Percentiles rank a stretch among this genome's conserved stretches.
Evolutionary conservation across 768 basidiomycete species (phyloP).

Genomic region (Naematelia encephala): DNA sequence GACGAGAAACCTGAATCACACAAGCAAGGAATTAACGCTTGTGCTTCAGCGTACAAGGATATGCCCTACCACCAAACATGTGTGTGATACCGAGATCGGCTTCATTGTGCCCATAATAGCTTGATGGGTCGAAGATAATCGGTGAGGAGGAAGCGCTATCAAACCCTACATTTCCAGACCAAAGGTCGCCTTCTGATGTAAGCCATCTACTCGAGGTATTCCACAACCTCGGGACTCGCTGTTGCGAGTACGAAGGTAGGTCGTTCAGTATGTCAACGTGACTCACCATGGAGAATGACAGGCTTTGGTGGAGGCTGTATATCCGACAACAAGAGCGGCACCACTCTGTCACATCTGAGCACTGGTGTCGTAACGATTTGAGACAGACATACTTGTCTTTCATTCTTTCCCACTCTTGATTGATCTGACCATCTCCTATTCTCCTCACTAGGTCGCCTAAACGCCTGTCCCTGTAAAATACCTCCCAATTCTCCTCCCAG

Average conservation of each 20-base stretch:
- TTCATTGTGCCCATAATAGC: slow-evolving; percentile 45
- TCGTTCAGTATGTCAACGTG: no score
- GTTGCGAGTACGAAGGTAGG: no score
- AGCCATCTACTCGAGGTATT: not conserved
- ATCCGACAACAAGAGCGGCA: slow-evolving; percentile 30
- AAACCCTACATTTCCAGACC: slow-evolving; percentile 49
- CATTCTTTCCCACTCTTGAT: slow-evolving; percentile 27
- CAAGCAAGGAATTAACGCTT: not conserved
- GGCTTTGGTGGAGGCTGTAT: slow-evolving; percentile 34
- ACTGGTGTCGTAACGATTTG: no score
- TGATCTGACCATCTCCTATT: slow-evolving; percentile 32
- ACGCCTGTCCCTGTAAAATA: slow-evolving; percentile 40
- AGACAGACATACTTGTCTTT: slow-evolving; percentile 25
- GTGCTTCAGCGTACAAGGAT: not conserved
- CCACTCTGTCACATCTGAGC: slow-evolving; percentile 19
- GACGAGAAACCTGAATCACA: slow-evolving; percentile 34
- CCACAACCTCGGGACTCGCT: no score
- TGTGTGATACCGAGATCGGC: slow-evolving; percentile 47
- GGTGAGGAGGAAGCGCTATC: slow-evolving; percentile 22
- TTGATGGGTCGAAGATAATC: slow-evolving; percentile 46
- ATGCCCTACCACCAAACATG: slow-evolving; percentile 48
- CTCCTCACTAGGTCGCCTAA: slow-evolving; percentile 38
- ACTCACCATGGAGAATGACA: slow-evolving; percentile 42
- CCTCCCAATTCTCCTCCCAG: slow-evolving; percentile 39
- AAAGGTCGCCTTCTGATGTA: slow-evolving; percentile 35